phyloP scores from a whole-genome alignment of 495 filamentous ascomycete genomes.

The Neurospora discreta region DNA sequence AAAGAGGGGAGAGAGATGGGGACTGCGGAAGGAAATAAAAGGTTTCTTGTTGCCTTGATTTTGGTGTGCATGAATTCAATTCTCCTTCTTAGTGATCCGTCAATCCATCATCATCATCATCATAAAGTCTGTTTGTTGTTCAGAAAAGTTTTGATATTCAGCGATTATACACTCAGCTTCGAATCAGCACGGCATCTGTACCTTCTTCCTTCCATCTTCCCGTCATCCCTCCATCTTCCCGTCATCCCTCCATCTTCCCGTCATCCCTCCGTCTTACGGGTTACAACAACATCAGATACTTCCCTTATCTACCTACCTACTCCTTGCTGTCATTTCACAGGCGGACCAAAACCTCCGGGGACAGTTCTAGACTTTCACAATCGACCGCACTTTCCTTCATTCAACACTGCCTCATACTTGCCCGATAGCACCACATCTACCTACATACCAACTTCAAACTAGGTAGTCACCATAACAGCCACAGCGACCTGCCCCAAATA shows the following conservation, averaged over 20 bases:
- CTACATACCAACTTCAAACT: too few relatives aligned
- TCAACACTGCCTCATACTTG: not conserved
- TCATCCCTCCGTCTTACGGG: not conserved
- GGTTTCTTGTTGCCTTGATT: not conserved
- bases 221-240: not conserved
- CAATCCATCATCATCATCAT: not conserved
- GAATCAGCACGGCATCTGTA: not conserved
- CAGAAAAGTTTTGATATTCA: not conserved
- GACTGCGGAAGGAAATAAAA: not conserved
- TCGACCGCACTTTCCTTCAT: not conserved
- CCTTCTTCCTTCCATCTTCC: not conserved
- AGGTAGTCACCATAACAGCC: too few relatives aligned
- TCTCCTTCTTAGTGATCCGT: not conserved
- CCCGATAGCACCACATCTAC: not conserved
- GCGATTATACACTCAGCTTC: not conserved
- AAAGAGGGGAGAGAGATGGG: not conserved
- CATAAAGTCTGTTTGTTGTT: not conserved
- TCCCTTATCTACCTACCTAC: not conserved
- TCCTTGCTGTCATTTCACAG: not conserved
- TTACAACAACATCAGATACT: not conserved
- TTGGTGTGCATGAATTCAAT: not conserved
- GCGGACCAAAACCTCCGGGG: not conserved
- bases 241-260: not conserved
- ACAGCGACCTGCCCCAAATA: too few relatives aligned
- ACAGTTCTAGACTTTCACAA: not conserved